These are phyloP conservation scores for Eutrema salsugineum DNA, from an alignment of 441 rosid species.

Conservation along the genomic window DNA sequence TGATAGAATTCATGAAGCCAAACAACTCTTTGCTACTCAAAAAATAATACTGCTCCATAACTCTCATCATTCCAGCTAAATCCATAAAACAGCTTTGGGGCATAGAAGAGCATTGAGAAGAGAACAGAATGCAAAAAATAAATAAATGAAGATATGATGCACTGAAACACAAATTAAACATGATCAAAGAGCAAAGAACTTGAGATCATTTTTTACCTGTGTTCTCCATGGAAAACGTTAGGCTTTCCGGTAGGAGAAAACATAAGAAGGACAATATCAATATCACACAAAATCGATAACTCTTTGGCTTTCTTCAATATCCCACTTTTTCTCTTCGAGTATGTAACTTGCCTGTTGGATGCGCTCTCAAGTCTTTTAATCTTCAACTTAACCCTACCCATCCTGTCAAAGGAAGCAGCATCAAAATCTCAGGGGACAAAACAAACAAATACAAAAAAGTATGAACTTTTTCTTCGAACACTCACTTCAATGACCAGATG, in stretches of 20 bases:
- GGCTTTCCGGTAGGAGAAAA: slow-evolving; percentile 59
- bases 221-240: slow-evolving; percentile 48
- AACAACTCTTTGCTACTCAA: background rate
- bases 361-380: slow-evolving; percentile 59
- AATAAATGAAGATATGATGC: background rate
- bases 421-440: background rate
- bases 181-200: background rate
- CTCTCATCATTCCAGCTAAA: background rate
- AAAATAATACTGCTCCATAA: background rate
- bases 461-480: background rate
- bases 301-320: slow-evolving; percentile 55
- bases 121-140: background rate
- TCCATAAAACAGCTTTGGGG: background rate
- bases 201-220: slow-evolving; percentile 33
- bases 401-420: slow-evolving; percentile 26
- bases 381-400: slow-evolving; percentile 66
- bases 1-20: background rate
- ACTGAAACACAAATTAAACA: background rate
- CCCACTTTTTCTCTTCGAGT: slow-evolving; percentile 50
- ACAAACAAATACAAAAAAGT: background rate
- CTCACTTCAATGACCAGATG: slow-evolving; percentile 19
- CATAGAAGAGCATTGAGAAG: background rate
- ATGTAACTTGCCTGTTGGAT: slow-evolving; percentile 52
- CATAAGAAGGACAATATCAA: slow-evolving; percentile 57
- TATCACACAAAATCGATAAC: slow-evolving; percentile 54